A percentile compares a stretch with the other conserved stretches of the same genome.
Evolutionary conservation across 169 alveolate species (phyloP).

Genomic region (Plasmodium sp.): DNA sequence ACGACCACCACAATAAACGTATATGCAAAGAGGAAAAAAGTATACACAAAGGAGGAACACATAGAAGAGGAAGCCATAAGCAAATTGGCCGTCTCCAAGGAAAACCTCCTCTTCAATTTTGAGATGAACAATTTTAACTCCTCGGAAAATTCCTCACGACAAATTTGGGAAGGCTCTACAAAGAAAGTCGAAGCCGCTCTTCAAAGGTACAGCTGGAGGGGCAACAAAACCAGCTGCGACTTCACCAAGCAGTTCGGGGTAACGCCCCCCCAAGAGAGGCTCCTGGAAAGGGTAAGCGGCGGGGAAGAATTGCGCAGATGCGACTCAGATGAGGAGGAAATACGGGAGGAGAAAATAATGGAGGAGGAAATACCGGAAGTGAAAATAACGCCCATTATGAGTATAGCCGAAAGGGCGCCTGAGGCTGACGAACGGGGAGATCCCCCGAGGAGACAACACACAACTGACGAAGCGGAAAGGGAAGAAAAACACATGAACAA

Average conservation of each 20-base stretch:
- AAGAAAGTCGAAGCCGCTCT: neutral
- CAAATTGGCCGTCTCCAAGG: neutral
- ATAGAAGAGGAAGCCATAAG: neutral
- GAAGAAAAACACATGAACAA: neutral
- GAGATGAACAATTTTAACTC: neutral
- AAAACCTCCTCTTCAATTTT: neutral
- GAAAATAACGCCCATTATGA: neutral
- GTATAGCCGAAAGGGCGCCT: neutral
- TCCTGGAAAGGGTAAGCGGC: neutral
- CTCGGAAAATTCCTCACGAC: neutral
- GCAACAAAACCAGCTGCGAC: neutral
- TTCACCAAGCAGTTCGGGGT: neutral
- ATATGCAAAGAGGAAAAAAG: constrained; percentile 1
- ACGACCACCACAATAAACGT: neutral
- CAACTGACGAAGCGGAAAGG: neutral
- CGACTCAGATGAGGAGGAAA: neutral
- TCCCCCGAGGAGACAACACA: neutral
- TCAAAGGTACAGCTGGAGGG: neutral
- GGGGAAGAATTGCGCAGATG: neutral
- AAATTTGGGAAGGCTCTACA: neutral
- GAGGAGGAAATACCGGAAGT: neutral
- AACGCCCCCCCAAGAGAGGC: neutral
- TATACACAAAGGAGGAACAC: neutral
- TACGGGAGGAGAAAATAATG: neutral
- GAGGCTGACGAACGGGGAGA: neutral